Evolutionary conservation across 75 land plant species (phyloP).

Genomic region (Gnetum montanum): DNA sequence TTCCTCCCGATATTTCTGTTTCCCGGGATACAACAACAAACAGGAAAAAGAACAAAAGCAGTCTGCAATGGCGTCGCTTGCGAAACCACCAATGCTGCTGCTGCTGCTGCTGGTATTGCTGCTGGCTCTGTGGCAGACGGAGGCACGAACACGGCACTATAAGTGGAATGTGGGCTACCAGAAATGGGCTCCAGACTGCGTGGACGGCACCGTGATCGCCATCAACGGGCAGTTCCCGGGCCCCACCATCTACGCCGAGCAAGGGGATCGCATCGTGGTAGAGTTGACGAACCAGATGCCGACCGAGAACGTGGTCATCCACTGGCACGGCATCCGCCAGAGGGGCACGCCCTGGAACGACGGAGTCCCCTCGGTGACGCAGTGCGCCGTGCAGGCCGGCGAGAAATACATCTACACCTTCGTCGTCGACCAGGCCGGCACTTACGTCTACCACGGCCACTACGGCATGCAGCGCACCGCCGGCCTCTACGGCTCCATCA

Average conservation of each 20-base stretch:
- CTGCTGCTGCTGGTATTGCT: too few relatives aligned
- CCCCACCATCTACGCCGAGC: conserved; percentile 56
- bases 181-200: background rate
- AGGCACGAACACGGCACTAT: background rate
- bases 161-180: background rate
- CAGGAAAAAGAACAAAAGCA: too few relatives aligned
- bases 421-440: conserved; percentile 76
- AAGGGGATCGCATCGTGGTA: conserved; percentile 68
- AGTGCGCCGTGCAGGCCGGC: conserved; percentile 67
- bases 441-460: conserved; percentile 83
- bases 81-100: too few relatives aligned
- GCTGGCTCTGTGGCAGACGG: too few relatives aligned
- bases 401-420: conserved; percentile 70
- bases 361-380: conserved; percentile 74
- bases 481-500: conserved; percentile 59
- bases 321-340: conserved; percentile 90
- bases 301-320: conserved; percentile 66
- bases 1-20: too few relatives aligned
- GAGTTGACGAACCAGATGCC: conserved; percentile 49
- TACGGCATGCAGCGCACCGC: conserved; percentile 64
- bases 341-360: conserved; percentile 78
- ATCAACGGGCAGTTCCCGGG: conserved; percentile 29
- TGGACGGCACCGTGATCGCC: background rate
- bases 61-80: too few relatives aligned
- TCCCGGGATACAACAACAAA: too few relatives aligned